phyloP scores from a whole-genome alignment of 192 early-diverging fungal genomes.

The Chytriomyces sp. region DNA sequence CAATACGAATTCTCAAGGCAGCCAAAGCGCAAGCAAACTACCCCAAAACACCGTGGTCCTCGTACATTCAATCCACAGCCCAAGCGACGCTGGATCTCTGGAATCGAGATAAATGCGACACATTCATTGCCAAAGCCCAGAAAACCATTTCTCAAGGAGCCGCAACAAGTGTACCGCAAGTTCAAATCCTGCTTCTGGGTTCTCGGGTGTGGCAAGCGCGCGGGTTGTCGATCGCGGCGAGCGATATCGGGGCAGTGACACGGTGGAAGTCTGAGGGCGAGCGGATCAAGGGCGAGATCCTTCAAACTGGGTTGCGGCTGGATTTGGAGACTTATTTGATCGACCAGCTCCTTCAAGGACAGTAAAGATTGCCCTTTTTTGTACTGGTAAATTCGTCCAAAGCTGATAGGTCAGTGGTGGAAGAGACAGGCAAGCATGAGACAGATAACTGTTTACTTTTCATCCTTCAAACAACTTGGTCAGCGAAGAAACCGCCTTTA shows the following conservation, averaged over 20 bases:
- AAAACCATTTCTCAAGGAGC: neutral
- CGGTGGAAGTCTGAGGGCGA: neutral
- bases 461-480: no score
- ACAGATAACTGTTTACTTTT: no score
- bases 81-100: neutral
- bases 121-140: neutral
- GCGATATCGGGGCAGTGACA: neutral
- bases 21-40: neutral
- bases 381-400: no score
- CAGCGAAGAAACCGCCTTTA: no score
- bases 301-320: neutral
- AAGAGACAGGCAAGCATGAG: no score
- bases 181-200: neutral
- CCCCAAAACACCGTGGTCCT: neutral
- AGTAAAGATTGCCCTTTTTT: no score
- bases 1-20: slow-evolving; percentile 10
- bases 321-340: neutral
- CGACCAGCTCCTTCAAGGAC: neutral
- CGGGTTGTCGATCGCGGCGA: neutral
- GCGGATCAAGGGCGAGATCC: neutral
- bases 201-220: neutral
- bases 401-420: no score
- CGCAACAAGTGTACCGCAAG: neutral
- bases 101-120: neutral
- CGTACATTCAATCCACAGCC: slow-evolving; percentile 2